Evolutionary conservation across 2,329 filamentous ascomycete species (phyloP).

Genomic region (Stromatinia cepivora): DNA sequence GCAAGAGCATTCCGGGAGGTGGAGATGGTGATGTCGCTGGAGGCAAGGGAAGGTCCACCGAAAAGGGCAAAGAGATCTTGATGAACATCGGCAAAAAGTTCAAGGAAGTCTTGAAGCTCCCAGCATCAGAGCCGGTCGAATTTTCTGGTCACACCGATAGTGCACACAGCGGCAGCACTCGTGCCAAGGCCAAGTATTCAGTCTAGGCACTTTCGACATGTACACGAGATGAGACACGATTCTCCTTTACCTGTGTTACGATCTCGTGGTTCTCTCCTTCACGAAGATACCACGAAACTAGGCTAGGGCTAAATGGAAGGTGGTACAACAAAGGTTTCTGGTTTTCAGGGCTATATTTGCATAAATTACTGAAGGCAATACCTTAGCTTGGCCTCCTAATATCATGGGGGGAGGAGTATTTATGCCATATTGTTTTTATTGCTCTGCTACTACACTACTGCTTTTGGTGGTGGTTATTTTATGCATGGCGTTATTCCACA

Average conservation of each 20-base stretch:
- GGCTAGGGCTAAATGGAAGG: slow-evolving; percentile 21
- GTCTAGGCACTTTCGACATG: slow-evolving; percentile 56
- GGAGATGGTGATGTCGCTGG: slow-evolving; percentile 71
- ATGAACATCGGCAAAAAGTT: slow-evolving; percentile 83
- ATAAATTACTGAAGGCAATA: slow-evolving; percentile 27
- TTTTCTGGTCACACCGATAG: slow-evolving; percentile 97
- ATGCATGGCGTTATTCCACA: slow-evolving; percentile 25
- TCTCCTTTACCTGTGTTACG: slow-evolving; percentile 17
- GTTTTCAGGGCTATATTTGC: slow-evolving; percentile 31
- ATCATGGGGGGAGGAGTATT: slow-evolving; percentile 22
- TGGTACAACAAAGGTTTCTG: slow-evolving; percentile 26
- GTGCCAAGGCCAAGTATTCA: slow-evolving; percentile 90
- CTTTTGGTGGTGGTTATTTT: slow-evolving; percentile 18
- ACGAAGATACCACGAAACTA: slow-evolving; percentile 13
- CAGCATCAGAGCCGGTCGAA: slow-evolving; percentile 75
- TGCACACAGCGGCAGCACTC: slow-evolving; percentile 87
- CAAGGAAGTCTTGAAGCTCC: slow-evolving; percentile 87
- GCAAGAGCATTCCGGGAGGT: slow-evolving; percentile 76
- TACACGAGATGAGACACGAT: slow-evolving; percentile 17
- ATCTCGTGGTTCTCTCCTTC: slow-evolving; percentile 3
- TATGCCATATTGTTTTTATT: slow-evolving; percentile 25
- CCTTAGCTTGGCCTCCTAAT: slow-evolving; percentile 18
- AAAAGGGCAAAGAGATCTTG: slow-evolving; percentile 84
- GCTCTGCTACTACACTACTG: slow-evolving; percentile 22
- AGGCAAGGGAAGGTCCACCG: slow-evolving; percentile 72